Evolutionary conservation across 148 eudicot species (phyloP).

Genomic region (Rhododendron henanense): DNA sequence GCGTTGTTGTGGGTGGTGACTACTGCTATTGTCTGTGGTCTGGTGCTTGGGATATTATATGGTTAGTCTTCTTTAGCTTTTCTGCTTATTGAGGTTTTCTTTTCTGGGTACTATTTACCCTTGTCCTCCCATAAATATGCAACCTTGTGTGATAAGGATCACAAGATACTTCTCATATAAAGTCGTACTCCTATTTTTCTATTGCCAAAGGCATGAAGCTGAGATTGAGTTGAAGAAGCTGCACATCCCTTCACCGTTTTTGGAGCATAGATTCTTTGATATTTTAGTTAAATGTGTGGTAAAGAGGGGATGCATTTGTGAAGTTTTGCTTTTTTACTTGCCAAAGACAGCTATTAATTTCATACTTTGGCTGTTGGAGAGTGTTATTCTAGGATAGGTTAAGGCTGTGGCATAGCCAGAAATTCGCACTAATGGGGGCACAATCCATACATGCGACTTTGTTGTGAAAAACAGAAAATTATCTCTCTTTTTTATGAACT

Average conservation of each 20-base stretch:
- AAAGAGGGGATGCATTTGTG: not conserved
- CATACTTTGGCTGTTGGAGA: not conserved
- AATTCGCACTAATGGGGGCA: too few species aligned
- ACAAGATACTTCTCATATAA: not conserved
- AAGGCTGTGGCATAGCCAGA: too few species aligned
- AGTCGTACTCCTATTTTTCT: not conserved
- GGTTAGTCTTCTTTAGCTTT: conserved; percentile 40
- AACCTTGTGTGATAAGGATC: not conserved
- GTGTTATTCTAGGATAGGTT: not conserved
- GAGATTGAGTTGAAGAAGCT: not conserved
- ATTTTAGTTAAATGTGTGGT: not conserved
- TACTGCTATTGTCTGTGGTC: conserved; percentile 72
- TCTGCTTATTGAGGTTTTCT: not conserved
- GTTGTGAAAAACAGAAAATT: too few species aligned
- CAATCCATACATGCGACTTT: too few species aligned
- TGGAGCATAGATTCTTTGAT: not conserved
- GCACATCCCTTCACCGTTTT: not conserved
- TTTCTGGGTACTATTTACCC: not conserved
- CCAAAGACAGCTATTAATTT: not conserved
- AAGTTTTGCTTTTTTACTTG: not conserved
- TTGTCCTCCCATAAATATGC: not conserved
- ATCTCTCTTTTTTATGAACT: too few species aligned
- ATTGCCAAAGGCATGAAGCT: not conserved
- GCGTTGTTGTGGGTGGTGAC: conserved; percentile 69
- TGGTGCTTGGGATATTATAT: conserved; percentile 87